Evolutionary conservation across 2,329 filamentous ascomycete genomes (phyloP), one percentile per base, ranked within the genome.

Genomic region (Sporothrix mexicana): DNA sequence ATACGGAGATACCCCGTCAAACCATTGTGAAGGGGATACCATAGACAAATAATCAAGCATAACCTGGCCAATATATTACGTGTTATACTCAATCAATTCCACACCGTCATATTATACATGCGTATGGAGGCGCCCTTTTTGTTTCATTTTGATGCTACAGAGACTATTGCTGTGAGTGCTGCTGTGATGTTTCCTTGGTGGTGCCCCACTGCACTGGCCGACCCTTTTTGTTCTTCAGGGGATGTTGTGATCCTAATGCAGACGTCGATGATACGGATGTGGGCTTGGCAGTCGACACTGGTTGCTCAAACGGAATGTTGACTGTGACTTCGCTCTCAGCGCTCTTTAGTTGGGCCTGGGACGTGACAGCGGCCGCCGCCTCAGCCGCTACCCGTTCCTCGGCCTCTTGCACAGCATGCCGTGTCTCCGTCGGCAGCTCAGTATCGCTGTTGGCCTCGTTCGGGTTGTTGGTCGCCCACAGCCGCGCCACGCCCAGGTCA

Each of bases 381-480:
- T 53, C 70, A 2, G 68, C 68, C 3, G 61, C 36, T 1, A 51
- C 70, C 1, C 51, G 25, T 8, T 69, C 70, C 1, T 72, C 61
- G 1, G 57, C 73, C 3, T 17, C 64, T 8, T 74, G 70, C n/a
- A 66, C 72, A 2, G 23, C 55, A 59, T 79, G 43, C n/a, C 36
- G 79, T n/a, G 57, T 69, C 3, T 73, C 61, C 20, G 61, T 62
- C 0, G 77, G 74, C 41, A 36, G 8, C 25, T 53, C 66, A 13
- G 77, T 76, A 12, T 76, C 76, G 25, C 76, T 77, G 49, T 81
- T 80, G 6, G 77, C 82, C 74, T 84, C 83, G 49, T 74, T 74
- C 49, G 79, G 78, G 67, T 88, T 84, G 79, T 98, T 98, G 0
- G 95, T 97, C 0, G 95, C 95, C 94, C 95, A 99, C 20, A 98